phyloP scores from a whole-genome alignment of 805 yeast species.

The Starmerella potacharoeniae region DNA sequence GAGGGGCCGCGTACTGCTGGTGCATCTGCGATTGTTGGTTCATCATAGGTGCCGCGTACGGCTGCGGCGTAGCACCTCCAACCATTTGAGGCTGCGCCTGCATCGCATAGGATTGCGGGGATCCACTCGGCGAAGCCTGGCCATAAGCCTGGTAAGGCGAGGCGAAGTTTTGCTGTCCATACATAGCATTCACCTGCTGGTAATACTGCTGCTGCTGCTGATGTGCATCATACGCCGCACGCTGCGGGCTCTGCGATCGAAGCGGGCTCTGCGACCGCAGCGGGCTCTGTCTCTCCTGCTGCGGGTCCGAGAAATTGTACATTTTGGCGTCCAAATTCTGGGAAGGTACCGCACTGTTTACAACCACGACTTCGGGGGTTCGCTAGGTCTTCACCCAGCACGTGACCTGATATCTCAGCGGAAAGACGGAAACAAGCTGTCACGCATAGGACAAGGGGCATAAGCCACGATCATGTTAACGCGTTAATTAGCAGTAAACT shows the following conservation, averaged over 20 bases:
- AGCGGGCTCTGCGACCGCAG: slow-evolving; percentile 8
- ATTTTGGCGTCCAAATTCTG: not conserved
- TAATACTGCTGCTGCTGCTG: slow-evolving; percentile 14
- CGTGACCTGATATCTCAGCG: not conserved
- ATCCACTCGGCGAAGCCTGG: not conserved
- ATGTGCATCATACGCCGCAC: slow-evolving; percentile 7
- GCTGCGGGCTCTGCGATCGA: slow-evolving; percentile 8
- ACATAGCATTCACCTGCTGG: slow-evolving; percentile 7
- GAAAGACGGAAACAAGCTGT: not conserved
- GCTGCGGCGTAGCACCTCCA: slow-evolving; percentile 1
- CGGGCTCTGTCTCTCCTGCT: slow-evolving; percentile 8
- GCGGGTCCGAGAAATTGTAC: slow-evolving; percentile 1
- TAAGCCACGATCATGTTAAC: too few species aligned
- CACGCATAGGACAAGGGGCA: too few species aligned
- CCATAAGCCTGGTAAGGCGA: slow-evolving; percentile 5
- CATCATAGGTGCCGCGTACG: slow-evolving; percentile 1
- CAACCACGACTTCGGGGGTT: not conserved
- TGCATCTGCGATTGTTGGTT: not conserved
- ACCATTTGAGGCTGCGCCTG: not conserved
- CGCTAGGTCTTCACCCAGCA: not conserved
- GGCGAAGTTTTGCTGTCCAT: slow-evolving; percentile 7
- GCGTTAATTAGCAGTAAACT: too few species aligned
- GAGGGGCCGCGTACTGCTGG: not conserved
- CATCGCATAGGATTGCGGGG: not conserved
- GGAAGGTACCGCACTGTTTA: not conserved